A percentile compares a stretch with the other conserved stretches of the same genome.
phyloP scores from a whole-genome alignment of 768 basidiomycete genomes.

The Gymnopilus dilepis region DNA sequence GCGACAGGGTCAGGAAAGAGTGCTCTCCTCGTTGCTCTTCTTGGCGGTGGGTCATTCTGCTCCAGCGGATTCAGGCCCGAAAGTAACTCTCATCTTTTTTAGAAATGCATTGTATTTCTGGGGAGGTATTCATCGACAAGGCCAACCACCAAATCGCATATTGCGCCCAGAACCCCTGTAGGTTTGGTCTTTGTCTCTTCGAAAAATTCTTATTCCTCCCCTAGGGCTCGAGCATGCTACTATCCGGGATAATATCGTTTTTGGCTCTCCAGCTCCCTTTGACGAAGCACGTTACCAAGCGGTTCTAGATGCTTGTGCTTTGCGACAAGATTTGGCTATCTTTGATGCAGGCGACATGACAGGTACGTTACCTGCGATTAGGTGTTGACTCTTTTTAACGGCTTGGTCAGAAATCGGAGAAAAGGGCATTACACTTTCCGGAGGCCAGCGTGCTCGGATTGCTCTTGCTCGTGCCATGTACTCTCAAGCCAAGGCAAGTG shows the following conservation, averaged over 20 bases:
- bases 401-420: slow-evolving; percentile 69
- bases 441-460: slow-evolving; percentile 75
- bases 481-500: slow-evolving; percentile 60
- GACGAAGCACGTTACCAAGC: slow-evolving; percentile 66
- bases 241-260: slow-evolving; percentile 82
- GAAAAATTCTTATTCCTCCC: background rate
- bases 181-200: slow-evolving; percentile 19
- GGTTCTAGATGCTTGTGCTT: slow-evolving; percentile 77
- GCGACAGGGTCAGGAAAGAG: slow-evolving; percentile 75
- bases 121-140: slow-evolving; percentile 61
- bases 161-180: slow-evolving; percentile 70
- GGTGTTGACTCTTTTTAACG: background rate
- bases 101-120: slow-evolving; percentile 67
- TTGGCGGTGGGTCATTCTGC: slow-evolving; percentile 57
- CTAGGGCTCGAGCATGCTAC: slow-evolving; percentile 81
- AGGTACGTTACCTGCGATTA: slow-evolving; percentile 40
- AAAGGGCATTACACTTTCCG: slow-evolving; percentile 77
- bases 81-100: background rate
- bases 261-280: slow-evolving; percentile 63
- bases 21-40: slow-evolving; percentile 61
- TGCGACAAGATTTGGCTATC: slow-evolving; percentile 71
- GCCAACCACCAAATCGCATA: slow-evolving; percentile 66
- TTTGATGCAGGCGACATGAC: slow-evolving; percentile 82
- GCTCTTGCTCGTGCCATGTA: slow-evolving; percentile 84
- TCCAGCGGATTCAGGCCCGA: background rate